Evolutionary conservation across 768 basidiomycete genomes (phyloP), one percentile per base, ranked within the genome.

Genomic region (Tephrocybe sp.): DNA sequence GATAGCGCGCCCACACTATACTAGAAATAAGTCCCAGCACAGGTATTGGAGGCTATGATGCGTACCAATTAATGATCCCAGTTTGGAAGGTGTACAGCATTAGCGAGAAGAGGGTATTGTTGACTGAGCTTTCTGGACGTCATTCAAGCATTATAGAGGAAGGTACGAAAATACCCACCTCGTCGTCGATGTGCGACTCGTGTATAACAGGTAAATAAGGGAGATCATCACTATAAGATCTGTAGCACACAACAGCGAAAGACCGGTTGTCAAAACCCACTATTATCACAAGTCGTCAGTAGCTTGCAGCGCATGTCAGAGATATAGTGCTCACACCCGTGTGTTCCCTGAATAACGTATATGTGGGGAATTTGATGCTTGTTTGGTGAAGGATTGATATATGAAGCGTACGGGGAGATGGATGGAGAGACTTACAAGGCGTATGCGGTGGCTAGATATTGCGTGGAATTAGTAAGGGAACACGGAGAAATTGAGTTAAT

Each of bases 1-100:
- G 53, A n/a, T 19, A 54, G 11, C 26, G 53, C 47, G 18, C 53
- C 53, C n/a, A 39, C 44, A 18, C 53, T 49, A n/a, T n/a, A n/a
- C n/a, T n/a, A n/a, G n/a, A n/a, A n/a, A n/a, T n/a, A n/a, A n/a
- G n/a, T n/a, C n/a, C n/a, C n/a, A n/a, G n/a, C n/a, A n/a, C n/a
- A n/a, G n/a, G n/a, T n/a, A n/a, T n/a, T n/a, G n/a, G n/a, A n/a
- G n/a, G n/a, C n/a, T n/a, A n/a, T n/a, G 1, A 11, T 18, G 30
- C 47, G n/a, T 15, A 49, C 53, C 32, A 49, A 11, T 54, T 44
- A n/a, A 54, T 32, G 5, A 54, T 32, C 2, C 53, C 53, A 28
- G 47, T 54, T 12, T 16, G 49, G 22, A 54, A 21, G 9, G 47
- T 49, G 32, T 49, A 44, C 30, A 49, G 53, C 5, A 36, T 31